A percentile compares a stretch with the other conserved stretches of the same genome.
Evolutionary conservation across 495 filamentous ascomycete genomes (phyloP).

Genomic region (Elaphomyces granulatus): DNA sequence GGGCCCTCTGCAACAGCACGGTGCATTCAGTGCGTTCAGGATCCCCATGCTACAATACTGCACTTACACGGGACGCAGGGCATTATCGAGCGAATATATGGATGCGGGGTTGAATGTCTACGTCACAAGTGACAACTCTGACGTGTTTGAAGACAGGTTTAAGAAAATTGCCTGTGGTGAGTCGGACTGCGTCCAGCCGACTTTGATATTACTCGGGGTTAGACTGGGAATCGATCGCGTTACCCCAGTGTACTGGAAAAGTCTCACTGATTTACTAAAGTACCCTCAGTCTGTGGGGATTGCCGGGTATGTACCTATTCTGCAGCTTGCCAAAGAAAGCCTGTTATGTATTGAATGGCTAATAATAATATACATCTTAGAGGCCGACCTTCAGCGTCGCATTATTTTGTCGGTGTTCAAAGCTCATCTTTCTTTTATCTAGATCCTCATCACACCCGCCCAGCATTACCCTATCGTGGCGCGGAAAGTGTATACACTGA

Average conservation of each 20-base stretch:
- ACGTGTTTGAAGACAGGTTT: constrained; percentile 85
- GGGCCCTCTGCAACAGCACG: constrained; percentile 94
- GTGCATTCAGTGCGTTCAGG: constrained; percentile 68
- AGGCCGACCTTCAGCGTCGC: constrained; percentile 84
- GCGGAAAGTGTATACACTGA: constrained; percentile 39
- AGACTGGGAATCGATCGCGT: constrained; percentile 87
- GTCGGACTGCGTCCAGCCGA: constrained; percentile 56
- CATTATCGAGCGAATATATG: constrained; percentile 47
- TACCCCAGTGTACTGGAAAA: constrained; percentile 84
- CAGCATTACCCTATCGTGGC: constrained; percentile 43
- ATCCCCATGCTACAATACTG: not conserved
- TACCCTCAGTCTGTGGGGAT: constrained; percentile 88
- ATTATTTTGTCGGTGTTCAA: constrained; percentile 97
- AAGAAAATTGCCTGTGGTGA: constrained; percentile 54
- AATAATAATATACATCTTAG: no score
- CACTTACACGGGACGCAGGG: constrained; percentile 37
- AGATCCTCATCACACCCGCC: constrained; percentile 75
- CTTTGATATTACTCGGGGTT: constrained; percentile 74
- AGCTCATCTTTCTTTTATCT: constrained; percentile 83
- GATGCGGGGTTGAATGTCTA: constrained; percentile 59
- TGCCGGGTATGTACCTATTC: constrained; percentile 55
- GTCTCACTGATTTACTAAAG: constrained; percentile 64
- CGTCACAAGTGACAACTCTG: constrained; percentile 73
- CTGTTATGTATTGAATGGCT: constrained; percentile 5
- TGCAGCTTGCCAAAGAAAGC: not conserved